Conservation (phyloP, 345 rosid species). For the Abelmoschus esculentus region DNA sequence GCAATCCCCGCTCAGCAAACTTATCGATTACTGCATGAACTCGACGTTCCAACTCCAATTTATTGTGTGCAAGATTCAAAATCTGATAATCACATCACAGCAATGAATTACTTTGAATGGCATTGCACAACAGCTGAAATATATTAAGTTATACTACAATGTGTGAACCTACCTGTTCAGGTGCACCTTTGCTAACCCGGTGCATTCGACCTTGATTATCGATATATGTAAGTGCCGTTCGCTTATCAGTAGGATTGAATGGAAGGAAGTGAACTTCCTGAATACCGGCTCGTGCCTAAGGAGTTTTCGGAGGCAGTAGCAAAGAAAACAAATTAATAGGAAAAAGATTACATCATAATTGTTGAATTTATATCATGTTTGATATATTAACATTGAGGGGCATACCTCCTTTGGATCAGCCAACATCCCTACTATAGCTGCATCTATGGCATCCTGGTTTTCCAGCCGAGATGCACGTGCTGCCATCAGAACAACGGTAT, state of each 20-base stretch:
- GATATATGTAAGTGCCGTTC: slow-evolving; percentile 53
- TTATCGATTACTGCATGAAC: slow-evolving; percentile 51
- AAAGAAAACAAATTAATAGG: background rate
- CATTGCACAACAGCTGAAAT: background rate
- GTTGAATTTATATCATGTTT: background rate
- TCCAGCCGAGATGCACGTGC: slow-evolving; percentile 59
- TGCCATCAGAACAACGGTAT: slow-evolving; percentile 50
- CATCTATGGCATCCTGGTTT: slow-evolving; percentile 62
- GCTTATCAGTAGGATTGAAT: slow-evolving; percentile 56
- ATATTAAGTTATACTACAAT: background rate
- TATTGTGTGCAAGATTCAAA: slow-evolving; percentile 44
- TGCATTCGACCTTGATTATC: slow-evolving; percentile 47
- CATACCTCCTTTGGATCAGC: slow-evolving; percentile 66
- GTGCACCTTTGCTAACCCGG: slow-evolving; percentile 68
- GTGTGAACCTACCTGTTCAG: slow-evolving; percentile 39
- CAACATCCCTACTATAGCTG: slow-evolving; percentile 55
- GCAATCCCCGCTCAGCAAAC: slow-evolving; percentile 52
- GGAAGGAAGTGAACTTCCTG: slow-evolving; percentile 62
- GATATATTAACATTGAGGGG: background rate
- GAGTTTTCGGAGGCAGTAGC: slow-evolving; percentile 10
- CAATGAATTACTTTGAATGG: slow-evolving; percentile 7
- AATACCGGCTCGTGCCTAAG: slow-evolving; percentile 50
- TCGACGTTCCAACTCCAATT: slow-evolving; percentile 48
- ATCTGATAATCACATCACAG: slow-evolving; percentile 26
- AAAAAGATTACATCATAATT: background rate